These are phyloP conservation scores for Talaromyces sp. DNA, from an alignment of 2,329 filamentous ascomycete species.

Conservation along the genomic window DNA sequence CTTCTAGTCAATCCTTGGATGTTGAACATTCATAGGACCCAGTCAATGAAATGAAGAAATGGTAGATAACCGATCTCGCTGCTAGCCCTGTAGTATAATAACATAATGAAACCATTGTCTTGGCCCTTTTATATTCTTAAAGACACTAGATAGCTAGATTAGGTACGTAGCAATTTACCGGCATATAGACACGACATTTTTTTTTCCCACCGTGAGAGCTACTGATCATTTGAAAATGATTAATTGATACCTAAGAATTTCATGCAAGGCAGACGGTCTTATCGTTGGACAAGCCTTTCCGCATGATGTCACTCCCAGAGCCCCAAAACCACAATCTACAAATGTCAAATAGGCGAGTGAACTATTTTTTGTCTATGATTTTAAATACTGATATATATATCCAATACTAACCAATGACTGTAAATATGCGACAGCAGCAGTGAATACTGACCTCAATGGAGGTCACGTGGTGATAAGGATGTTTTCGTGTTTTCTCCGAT, in stretches of 20 bases:
- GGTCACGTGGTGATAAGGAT: constrained; percentile 11
- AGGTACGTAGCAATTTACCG: too few relatives aligned
- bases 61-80: constrained; percentile 3
- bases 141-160: too few relatives aligned
- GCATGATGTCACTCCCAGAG: background rate
- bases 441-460: background rate
- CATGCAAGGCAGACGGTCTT: background rate
- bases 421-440: background rate
- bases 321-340: background rate
- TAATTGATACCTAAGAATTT: background rate
- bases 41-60: background rate
- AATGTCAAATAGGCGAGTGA: background rate
- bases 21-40: background rate
- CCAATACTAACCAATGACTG: background rate
- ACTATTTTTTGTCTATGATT: background rate
- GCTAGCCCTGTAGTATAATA: background rate
- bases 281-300: background rate
- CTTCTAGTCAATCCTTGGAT: constrained; percentile 19
- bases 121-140: background rate
- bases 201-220: too few relatives aligned
- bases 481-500: background rate
- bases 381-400: background rate
- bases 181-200: too few relatives aligned
- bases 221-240: too few relatives aligned
- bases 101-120: background rate